Evolutionary conservation across 2,329 filamentous ascomycete genomes (phyloP).

Genomic region (Aspergillus carbonarius): DNA sequence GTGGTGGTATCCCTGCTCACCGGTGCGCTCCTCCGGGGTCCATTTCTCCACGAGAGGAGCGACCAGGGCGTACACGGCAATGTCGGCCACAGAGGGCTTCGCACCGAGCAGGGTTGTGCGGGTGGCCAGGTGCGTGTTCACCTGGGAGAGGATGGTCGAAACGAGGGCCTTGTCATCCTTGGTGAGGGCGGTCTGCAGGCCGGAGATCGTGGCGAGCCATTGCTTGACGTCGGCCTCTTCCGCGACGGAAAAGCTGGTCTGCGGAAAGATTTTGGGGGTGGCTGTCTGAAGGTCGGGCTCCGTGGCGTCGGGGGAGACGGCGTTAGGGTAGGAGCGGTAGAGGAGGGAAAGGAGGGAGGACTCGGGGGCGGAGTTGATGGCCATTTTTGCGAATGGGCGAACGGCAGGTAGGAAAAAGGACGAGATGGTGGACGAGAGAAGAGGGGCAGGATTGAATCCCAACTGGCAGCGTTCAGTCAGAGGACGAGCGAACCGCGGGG

Average conservation of each 20-base stretch:
- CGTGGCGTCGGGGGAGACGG: constrained; percentile 41
- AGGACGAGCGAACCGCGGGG: constrained; percentile 18
- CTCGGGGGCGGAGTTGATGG: constrained; percentile 35
- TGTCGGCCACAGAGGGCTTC: constrained; percentile 85
- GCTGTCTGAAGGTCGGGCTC: constrained; percentile 47
- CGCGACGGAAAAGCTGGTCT: constrained; percentile 68
- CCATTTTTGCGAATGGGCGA: constrained; percentile 26
- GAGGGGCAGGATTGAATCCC: constrained; percentile 25
- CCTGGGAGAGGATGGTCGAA: constrained; percentile 67
- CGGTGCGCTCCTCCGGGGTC: constrained; percentile 82
- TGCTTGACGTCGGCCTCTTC: constrained; percentile 87
- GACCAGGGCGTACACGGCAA: constrained; percentile 77
- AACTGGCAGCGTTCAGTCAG: constrained; percentile 7
- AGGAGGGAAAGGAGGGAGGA: constrained; percentile 46
- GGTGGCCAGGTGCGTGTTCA: constrained; percentile 84
- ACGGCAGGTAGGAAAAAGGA: constrained; percentile 15
- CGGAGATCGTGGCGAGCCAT: constrained; percentile 77
- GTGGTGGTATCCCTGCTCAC: constrained; percentile 83
- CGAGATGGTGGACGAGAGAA: constrained; percentile 18
- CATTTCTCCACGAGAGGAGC: constrained; percentile 75
- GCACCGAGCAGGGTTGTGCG: constrained; percentile 85
- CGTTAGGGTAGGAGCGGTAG: constrained; percentile 45
- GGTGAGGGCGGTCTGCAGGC: constrained; percentile 57
- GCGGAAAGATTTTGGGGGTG: constrained; percentile 64
- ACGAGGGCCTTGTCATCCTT: constrained; percentile 56